phyloP scores from a whole-genome alignment of 768 basidiomycete species.

The Coprinopsis strossmayeri region DNA sequence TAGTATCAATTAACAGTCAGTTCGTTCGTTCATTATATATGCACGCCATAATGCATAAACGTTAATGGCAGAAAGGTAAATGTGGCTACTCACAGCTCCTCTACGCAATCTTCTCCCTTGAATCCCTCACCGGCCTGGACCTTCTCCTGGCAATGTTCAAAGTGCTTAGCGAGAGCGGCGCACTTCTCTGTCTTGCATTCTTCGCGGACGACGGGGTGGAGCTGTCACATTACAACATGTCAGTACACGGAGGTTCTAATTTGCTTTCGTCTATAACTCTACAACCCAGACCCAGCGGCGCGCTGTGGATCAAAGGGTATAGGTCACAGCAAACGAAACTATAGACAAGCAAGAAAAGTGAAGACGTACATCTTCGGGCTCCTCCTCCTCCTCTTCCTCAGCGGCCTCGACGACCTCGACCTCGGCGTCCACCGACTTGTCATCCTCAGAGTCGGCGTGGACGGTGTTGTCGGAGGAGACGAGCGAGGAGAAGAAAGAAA shows the following conservation, averaged over 20 bases:
- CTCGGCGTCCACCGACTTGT: too few species aligned
- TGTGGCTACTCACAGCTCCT: slow-evolving; percentile 64
- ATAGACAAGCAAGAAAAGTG: neutral
- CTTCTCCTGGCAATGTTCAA: slow-evolving; percentile 88
- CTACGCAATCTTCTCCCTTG: slow-evolving; percentile 89
- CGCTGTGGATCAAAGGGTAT: too few species aligned
- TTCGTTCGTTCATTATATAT: too few species aligned
- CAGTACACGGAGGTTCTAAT: slow-evolving; percentile 2
- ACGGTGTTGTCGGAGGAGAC: slow-evolving; percentile 32
- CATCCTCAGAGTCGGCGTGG: slow-evolving; percentile 35
- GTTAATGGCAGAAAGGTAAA: too few species aligned
- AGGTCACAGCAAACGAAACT: neutral
- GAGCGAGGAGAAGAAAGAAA: slow-evolving; percentile 41
- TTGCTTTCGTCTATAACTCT: too few species aligned
- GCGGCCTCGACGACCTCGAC: slow-evolving; percentile 25
- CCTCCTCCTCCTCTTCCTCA: slow-evolving; percentile 42
- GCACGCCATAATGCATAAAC: too few species aligned
- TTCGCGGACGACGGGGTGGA: slow-evolving; percentile 64
- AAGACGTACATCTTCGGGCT: slow-evolving; percentile 77
- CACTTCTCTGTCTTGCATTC: slow-evolving; percentile 72
- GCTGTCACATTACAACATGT: slow-evolving; percentile 29
- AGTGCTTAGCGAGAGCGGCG: slow-evolving; percentile 67
- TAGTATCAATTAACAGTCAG: slow-evolving; percentile 8
- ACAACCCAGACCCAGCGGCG: too few species aligned
- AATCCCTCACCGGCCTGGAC: slow-evolving; percentile 75